Conservation (phyloP, 2,329 filamentous ascomycete genomes). For the Xylariales sp. region DNA sequence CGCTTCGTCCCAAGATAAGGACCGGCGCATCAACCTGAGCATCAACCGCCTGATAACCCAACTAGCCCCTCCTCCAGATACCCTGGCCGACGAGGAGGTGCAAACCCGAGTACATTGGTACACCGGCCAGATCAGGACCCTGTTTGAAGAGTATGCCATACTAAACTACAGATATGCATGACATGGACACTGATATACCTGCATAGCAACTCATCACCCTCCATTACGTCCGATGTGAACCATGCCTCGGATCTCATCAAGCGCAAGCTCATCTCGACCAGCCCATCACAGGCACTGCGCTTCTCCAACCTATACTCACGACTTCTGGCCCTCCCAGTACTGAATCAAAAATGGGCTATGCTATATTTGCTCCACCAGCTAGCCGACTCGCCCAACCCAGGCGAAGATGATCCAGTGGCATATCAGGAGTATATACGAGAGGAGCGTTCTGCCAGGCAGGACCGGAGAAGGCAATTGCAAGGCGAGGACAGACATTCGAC, state of each 20-base stretch:
- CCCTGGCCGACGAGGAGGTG: conserved; percentile 62
- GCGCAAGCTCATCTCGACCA: conserved; percentile 75
- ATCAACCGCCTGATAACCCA: conserved; percentile 74
- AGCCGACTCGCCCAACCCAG: conserved; percentile 60
- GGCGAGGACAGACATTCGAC: conserved; percentile 15
- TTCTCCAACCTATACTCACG: conserved; percentile 90
- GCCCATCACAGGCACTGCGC: conserved; percentile 71
- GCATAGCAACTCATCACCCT: conserved; percentile 43
- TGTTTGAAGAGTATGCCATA: conserved; percentile 8
- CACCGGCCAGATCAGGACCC: conserved; percentile 12
- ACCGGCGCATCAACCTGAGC: conserved; percentile 69
- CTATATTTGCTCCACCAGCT: conserved; percentile 85
- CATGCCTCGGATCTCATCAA: conserved; percentile 93
- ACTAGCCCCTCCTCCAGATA: conserved; percentile 61
- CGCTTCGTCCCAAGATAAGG: conserved; percentile 49
- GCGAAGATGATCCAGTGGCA: conserved; percentile 36
- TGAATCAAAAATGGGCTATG: conserved; percentile 96
- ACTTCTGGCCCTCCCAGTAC: conserved; percentile 82
- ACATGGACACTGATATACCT: conserved; percentile 1
- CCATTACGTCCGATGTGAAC: conserved; percentile 69
- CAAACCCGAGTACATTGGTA: conserved; percentile 32
- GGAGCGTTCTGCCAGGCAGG: conserved; percentile 15
- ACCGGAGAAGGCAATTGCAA: conserved; percentile 16
- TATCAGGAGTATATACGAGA: conserved; percentile 27
- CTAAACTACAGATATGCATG: background rate